Base-by-base conservation (phyloP, 306 rosid species). In the Cercis canadensis region DNA sequence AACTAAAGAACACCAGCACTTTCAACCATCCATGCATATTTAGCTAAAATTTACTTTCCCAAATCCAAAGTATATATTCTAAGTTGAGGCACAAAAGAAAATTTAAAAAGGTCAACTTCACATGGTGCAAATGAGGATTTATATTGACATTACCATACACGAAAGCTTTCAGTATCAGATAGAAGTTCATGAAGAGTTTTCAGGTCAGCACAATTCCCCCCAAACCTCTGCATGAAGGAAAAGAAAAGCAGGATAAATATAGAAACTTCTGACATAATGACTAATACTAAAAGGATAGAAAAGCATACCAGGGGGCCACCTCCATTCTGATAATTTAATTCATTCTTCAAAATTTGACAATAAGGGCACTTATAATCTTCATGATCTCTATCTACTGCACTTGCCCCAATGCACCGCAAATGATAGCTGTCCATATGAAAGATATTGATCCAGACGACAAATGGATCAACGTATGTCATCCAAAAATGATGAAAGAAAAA, bases 341-440 rank as follows among this genome's bases (percentile, higher is more conserved):
- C 88, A 61, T 57, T 77, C 77, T 52, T 75, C 71, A 84, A 72
- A 71, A 78, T 54, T 79, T 74, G 82, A 80, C 98, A 90, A 69
- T 74, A 83, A 21, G 75, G 69, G 81, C 98, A 90, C 16, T 16
- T 62, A 77, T 71, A 90, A 33, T 12, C 55, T 75, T 76, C 80
- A 57, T 56, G 53, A 61, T 71, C 65, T 45, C 54, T 11, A 61
- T 64, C 81, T 54, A 60, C 60, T 43, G 64, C 65, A 33, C 55
- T 70, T 69, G 75, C 66, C 75, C 92, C 88, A 60, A 87, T 72
- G 82, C 96, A 88, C 70, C 53, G 75, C 76, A 78, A 64, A 85
- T 94, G 98, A 78, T 88, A 90, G 79, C 98, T 94, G 92, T 81
- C 70, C 82, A 80, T 63, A 81, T 37, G 50, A 68, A 75, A 82